Percentiles rank a stretch among this genome's conserved stretches.
Conservation (phyloP, 148 eudicot species). For the Rhododendron ovatum region DNA sequence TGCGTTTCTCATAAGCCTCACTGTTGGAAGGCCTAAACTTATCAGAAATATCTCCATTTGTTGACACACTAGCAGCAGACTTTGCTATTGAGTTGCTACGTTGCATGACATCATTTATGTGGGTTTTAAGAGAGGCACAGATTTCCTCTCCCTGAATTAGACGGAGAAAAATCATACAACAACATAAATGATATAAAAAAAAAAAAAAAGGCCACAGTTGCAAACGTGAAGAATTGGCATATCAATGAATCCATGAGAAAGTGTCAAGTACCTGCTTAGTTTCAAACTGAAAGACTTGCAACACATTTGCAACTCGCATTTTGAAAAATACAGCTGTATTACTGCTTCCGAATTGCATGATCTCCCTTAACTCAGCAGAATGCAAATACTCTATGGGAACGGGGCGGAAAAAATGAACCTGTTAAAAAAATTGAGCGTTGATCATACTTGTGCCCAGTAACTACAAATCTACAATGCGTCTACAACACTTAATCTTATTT, state of each 20-base stretch:
- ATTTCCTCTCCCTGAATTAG: constrained; percentile 86
- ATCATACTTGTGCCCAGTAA: not conserved
- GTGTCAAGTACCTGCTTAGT: constrained; percentile 72
- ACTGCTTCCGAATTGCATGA: constrained; percentile 99
- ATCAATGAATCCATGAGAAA: not conserved
- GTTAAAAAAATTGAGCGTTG: not conserved
- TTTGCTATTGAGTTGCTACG: constrained; percentile 93
- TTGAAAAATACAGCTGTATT: constrained; percentile 95
- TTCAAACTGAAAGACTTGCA: constrained; percentile 96
- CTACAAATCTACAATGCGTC: not conserved
- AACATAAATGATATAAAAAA: not conserved
- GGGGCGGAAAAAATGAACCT: constrained; percentile 99
- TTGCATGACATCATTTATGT: constrained; percentile 96
- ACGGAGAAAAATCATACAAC: not conserved
- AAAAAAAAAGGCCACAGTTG: not conserved
- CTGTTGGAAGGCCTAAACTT: constrained; percentile 40
- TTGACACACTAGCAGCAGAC: constrained; percentile 49
- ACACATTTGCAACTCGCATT: constrained; percentile 98
- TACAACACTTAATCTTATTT: not conserved
- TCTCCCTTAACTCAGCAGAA: constrained; percentile 91
- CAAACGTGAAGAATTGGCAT: not conserved
- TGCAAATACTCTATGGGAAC: constrained; percentile 94
- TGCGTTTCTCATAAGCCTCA: constrained; percentile 67
- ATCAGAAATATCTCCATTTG: constrained; percentile 58
- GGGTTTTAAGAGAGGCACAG: constrained; percentile 95